These are phyloP conservation scores for Hypoxylon sp. DNA, from an alignment of 2,329 filamentous ascomycete species.

Conservation along the genomic window DNA sequence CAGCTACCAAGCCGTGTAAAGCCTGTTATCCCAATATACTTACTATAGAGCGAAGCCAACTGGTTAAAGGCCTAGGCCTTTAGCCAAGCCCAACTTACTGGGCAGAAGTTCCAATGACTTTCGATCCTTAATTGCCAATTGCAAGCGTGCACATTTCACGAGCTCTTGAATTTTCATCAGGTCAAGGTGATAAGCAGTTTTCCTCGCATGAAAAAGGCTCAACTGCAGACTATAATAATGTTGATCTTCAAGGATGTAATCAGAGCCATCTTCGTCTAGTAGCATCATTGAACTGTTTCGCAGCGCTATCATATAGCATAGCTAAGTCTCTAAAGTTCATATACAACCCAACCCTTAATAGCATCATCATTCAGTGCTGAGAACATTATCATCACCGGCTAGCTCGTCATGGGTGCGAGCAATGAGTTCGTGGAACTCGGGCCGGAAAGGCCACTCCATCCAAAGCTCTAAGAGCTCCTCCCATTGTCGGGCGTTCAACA, in stretches of 20 bases:
- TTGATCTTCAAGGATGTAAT: neutral
- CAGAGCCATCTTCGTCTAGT: neutral
- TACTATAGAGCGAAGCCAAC: neutral
- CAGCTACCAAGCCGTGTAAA: neutral
- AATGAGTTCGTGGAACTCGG: slow-evolving; percentile 63
- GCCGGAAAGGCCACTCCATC: slow-evolving; percentile 75
- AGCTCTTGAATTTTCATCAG: neutral
- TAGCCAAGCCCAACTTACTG: neutral
- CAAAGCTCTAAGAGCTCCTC: slow-evolving; percentile 70
- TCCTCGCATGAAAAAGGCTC: neutral
- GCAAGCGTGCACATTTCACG: neutral
- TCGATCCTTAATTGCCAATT: neutral
- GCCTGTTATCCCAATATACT: neutral
- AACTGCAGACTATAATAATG: neutral
- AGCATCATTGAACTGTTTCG: neutral
- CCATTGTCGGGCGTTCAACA: slow-evolving; percentile 68
- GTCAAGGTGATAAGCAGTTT: neutral
- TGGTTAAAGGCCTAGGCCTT: neutral
- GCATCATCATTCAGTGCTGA: neutral
- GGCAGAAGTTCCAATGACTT: too few species aligned
- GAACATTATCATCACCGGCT: slow-evolving; percentile 32
- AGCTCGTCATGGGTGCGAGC: slow-evolving; percentile 51
- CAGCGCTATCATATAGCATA: neutral
- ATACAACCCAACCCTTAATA: neutral
- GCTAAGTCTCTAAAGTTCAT: neutral